Evolutionary conservation across 306 rosid species (phyloP), one percentile per base, ranked within the genome.

Genomic region (Quercus rubra): DNA sequence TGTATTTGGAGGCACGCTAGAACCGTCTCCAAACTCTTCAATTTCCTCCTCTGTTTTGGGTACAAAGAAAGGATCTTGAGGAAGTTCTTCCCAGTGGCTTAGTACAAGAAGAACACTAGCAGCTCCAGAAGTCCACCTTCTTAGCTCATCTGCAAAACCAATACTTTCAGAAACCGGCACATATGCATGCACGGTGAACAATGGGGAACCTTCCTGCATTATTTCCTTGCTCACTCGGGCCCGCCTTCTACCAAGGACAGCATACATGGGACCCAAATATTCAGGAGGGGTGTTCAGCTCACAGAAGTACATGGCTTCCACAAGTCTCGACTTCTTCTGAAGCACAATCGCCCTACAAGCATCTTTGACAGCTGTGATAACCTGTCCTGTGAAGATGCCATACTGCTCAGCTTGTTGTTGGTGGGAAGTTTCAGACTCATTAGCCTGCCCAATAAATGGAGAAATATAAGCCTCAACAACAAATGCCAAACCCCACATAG

Each of bases 201-300:
- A 81, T 70, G 97, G 84, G n/a, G 98, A 94, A 80, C 98, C 90
- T 86, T 92, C 98, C 86, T 92, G 97, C 97, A 92, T 92, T 87
- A 92, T 94, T 84, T 92, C 98, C 81, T 94, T 94, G 84, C 92
- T 74, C 70, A 94, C 71, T 4, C 82, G 84, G 68, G 97, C 96
- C 78, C 97, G 85, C 74, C 97, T 91, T 74, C 94, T 88, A n/a
- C 90, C 76, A 80, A 94, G 97, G 51, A 94, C 98, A 35, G 97
- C 97, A 57, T 94, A 92, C 98, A 91, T 94, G 20, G 90, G 83
- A 64, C 93, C 97, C 80, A 94, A 87, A 83, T 86, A 88, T 82
- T 94, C 92, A 9, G 92, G 88, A 59, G 90, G 74, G 0, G 93
- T 94, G 81, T 87, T 94, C 87, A 92, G 79, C 76, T 94, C 97